Evolutionary conservation across 768 basidiomycete species (phyloP), one percentile per base, ranked within the genome.

Genomic region (Serpula lacrymans): DNA sequence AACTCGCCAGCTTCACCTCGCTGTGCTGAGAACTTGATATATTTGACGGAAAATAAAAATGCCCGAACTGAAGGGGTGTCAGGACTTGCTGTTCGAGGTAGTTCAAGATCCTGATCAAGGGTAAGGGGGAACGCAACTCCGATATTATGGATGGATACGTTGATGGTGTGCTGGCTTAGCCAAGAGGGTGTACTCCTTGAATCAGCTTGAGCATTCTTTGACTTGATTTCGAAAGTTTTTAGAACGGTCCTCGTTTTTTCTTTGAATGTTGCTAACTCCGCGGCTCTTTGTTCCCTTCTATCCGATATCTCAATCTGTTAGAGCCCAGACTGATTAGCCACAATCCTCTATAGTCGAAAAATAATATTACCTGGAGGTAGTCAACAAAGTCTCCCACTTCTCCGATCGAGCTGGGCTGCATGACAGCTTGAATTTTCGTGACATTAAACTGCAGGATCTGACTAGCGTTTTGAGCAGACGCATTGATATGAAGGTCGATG

Each of bases 401-500:
- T 16, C 85, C 84, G 37, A 97, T 83, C 0, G 95, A 94, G 48
- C 88, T 89, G 8, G 94, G 84, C 58, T 93, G 92, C 85, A 96
- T 84, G 24, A 95, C 87, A 1, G 94, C 92, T 53, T 97, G 90
- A 2, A 91, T 79, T 59, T 85, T 88, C 6, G 76, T 78, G 17
- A 94, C 62, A 1, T 67, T 60, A 22, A 92, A 45, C 25, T 79
- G 67, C 20, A 88, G 34, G n/a, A 40, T 20, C 23, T 50, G 58
- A 5, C 55, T 54, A 35, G 71, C 67, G 16, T 48, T 51, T 2
- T 39, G 11, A 20, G 46, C 41, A 28, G 37, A 36, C 23, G 49
- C 53, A 5, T 58, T 51, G n/a, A 74, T 64, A 29, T 76, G 72
- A 52, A 88, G 71, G 53, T 95, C 88, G 32, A 96, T 69, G 24